phyloP scores from a whole-genome alignment of 176 grass and related monocot genomes.

The Phoenix roebelenii region DNA sequence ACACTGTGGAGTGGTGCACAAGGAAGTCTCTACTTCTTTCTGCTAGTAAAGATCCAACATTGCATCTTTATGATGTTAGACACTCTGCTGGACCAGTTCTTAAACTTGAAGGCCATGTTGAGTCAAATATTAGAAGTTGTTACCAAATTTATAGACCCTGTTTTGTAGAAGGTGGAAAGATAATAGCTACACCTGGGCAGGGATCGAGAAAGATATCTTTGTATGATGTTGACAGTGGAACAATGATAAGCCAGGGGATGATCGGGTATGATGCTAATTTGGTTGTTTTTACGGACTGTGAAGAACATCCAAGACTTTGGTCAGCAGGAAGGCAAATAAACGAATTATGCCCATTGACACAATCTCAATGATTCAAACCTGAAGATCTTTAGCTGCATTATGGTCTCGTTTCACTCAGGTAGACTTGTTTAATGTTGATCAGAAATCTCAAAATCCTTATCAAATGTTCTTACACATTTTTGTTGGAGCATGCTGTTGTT shows the following conservation, averaged over 20 bases:
- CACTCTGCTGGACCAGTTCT: not conserved
- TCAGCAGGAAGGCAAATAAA: conserved; percentile 6
- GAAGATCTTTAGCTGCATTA: too few species aligned
- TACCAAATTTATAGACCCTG: conserved; percentile 4
- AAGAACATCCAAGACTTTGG: conserved; percentile 7
- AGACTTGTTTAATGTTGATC: too few species aligned
- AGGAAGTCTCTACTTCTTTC: not conserved
- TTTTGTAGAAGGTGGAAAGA: conserved; percentile 8
- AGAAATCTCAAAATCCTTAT: too few species aligned
- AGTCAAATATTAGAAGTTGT: not conserved
- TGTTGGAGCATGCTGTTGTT: too few species aligned
- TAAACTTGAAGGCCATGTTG: conserved; percentile 4
- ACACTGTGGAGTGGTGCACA: conserved; percentile 1
- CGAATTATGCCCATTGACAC: not conserved
- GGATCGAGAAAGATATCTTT: conserved; percentile 2
- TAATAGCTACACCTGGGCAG: conserved; percentile 7
- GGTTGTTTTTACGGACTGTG: not conserved
- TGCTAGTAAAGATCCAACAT: not conserved
- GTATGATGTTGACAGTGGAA: not conserved
- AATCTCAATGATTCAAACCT: too few species aligned
- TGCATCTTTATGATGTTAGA: conserved; percentile 9
- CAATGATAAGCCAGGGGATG: conserved; percentile 9
- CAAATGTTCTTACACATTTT: too few species aligned
- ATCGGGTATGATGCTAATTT: conserved; percentile 1
- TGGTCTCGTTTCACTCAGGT: too few species aligned